Conservation (phyloP, 2,329 filamentous ascomycete genomes). For the Aspergillus carbonarius region DNA sequence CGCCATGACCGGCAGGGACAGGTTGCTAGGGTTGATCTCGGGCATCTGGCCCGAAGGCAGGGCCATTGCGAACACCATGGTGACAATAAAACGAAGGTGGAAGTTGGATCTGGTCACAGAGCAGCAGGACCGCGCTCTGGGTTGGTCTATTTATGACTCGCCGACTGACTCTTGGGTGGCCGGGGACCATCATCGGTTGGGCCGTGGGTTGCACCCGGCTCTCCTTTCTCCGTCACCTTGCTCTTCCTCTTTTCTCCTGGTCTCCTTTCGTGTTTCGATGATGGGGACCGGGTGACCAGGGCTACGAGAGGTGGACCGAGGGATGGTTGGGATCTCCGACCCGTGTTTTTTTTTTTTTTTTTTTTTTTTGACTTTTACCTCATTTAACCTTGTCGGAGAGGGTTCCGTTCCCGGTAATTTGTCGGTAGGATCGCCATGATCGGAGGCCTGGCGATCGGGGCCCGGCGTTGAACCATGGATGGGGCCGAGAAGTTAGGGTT, state of each 20-base stretch:
- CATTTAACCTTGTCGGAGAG: neutral
- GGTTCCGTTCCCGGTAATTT: neutral
- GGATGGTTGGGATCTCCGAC: neutral
- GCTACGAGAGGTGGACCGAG: neutral
- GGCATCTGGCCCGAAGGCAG: conserved; percentile 3
- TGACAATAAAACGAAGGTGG: neutral
- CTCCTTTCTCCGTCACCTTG: neutral
- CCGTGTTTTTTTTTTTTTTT: too few relatives aligned
- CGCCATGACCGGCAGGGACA: conserved; percentile 4
- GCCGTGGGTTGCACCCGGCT: neutral
- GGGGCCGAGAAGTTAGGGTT: neutral
- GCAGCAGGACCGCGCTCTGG: neutral
- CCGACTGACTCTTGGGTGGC: neutral
- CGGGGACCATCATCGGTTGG: neutral
- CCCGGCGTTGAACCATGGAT: neutral
- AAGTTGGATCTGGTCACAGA: neutral
- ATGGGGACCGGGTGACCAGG: neutral
- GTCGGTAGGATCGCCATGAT: neutral
- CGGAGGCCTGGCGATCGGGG: too few relatives aligned
- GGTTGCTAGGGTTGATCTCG: conserved; percentile 2
- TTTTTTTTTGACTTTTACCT: neutral
- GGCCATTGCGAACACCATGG: conserved; percentile 6
- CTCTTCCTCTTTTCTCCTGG: too few relatives aligned
- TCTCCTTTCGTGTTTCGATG: neutral
- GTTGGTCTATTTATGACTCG: conserved; percentile 2